phyloP scores from a whole-genome alignment of 352 stramenopile species.

The Blastocystis sp. region DNA sequence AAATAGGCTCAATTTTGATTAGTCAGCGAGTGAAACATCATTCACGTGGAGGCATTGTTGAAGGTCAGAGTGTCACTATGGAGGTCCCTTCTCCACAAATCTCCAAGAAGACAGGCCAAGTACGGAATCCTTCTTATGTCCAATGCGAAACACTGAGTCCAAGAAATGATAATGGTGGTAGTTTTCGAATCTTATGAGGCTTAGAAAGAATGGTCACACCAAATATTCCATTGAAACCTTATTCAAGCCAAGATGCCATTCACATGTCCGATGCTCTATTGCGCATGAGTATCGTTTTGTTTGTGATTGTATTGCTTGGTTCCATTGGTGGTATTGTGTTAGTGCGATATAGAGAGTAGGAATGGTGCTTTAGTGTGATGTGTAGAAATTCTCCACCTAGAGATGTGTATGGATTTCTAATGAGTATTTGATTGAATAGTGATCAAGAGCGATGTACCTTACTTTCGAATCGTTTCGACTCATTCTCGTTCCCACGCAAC shows the following conservation, averaged over 20 bases:
- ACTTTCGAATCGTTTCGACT: too few species aligned
- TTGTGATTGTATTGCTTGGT: not conserved
- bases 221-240: too few species aligned
- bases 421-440: too few species aligned
- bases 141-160: conserved; percentile 20
- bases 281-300: not conserved
- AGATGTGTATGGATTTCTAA: too few species aligned
- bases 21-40: not conserved
- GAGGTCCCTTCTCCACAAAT: not conserved
- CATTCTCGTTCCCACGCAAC: too few species aligned
- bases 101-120: too few species aligned
- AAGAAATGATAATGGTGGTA: not conserved
- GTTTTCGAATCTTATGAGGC: not conserved
- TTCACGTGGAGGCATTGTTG: not conserved
- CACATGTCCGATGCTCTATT: not conserved
- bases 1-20: not conserved
- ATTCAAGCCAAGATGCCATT: not conserved
- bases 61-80: not conserved
- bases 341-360: too few species aligned
- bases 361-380: too few species aligned
- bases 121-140: not conserved
- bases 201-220: not conserved
- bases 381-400: too few species aligned
- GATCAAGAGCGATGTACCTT: too few species aligned
- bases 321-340: not conserved